Percentiles rank a stretch among this genome's conserved stretches.
Conservation (phyloP, 805 yeast genomes). For the Candida wancherniae region DNA sequence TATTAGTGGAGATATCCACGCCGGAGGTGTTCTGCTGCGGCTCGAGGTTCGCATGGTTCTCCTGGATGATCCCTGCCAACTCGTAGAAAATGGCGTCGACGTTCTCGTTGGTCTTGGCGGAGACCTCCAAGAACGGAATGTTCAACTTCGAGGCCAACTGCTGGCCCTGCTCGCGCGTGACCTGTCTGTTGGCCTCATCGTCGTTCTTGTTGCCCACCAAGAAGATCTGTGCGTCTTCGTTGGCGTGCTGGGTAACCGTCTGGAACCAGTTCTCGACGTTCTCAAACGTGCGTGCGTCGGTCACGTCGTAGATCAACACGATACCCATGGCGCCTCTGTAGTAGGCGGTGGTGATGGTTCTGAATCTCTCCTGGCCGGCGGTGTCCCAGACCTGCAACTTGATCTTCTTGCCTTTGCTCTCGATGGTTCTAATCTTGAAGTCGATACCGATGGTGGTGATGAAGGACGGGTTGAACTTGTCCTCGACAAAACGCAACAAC, state of each 20-base stretch:
- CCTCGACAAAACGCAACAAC: constrained; percentile 88
- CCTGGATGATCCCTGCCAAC: constrained; percentile 81
- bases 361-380: constrained; percentile 95
- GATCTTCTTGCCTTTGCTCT: constrained; percentile 85
- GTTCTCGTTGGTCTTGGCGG: constrained; percentile 89
- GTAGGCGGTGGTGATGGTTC: constrained; percentile 91
- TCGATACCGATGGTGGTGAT: constrained; percentile 98
- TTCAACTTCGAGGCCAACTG: constrained; percentile 80
- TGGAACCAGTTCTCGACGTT: constrained; percentile 93
- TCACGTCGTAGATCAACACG: constrained; percentile 76
- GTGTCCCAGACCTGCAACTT: constrained; percentile 97
- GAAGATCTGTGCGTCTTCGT: constrained; percentile 90
- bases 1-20: constrained; percentile 35
- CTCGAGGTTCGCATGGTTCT: constrained; percentile 53
- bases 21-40: constrained; percentile 25
- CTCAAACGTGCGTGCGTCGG: constrained; percentile 87
- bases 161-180: constrained; percentile 86
- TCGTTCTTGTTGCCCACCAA: constrained; percentile 96
- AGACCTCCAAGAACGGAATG: constrained; percentile 90
- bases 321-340: constrained; percentile 90
- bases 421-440: constrained; percentile 94
- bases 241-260: constrained; percentile 94
- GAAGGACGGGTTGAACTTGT: constrained; percentile 92
- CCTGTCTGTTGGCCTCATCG: constrained; percentile 81
- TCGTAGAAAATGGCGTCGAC: constrained; percentile 91